These are phyloP conservation scores for Penicillium dipodomyicola DNA, from an alignment of 495 filamentous ascomycete species.

Conservation along the genomic window DNA sequence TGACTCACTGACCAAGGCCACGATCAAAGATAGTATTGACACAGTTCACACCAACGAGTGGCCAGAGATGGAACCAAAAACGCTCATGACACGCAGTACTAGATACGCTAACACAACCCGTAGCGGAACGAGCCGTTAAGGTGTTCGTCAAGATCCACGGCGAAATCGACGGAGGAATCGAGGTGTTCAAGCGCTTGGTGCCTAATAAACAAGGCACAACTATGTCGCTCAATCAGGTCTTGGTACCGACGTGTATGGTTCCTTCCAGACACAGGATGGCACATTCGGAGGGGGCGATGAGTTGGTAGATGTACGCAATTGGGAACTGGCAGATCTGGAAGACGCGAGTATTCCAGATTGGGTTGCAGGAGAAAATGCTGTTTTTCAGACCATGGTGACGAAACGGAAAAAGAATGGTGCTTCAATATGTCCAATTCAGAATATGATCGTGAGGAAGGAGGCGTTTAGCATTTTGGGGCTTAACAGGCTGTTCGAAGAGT, in stretches of 20 bases:
- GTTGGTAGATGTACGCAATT: slow-evolving; percentile 20
- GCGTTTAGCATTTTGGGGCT: slow-evolving; percentile 29
- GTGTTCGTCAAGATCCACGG: slow-evolving; percentile 32
- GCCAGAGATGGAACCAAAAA: slow-evolving; percentile 27
- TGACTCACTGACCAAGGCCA: slow-evolving; percentile 21
- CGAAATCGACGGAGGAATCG: neutral
- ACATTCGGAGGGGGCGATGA: slow-evolving; percentile 29
- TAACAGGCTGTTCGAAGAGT: slow-evolving; percentile 31
- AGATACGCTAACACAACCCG: slow-evolving; percentile 28
- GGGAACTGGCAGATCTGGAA: slow-evolving; percentile 32
- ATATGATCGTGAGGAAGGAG: slow-evolving; percentile 32
- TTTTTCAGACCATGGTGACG: slow-evolving; percentile 24
- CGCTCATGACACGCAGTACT: slow-evolving; percentile 22
- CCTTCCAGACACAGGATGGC: slow-evolving; percentile 31
- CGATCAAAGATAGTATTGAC: slow-evolving; percentile 22
- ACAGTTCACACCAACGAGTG: slow-evolving; percentile 29
- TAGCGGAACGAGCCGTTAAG: slow-evolving; percentile 29
- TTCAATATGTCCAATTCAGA: slow-evolving; percentile 35
- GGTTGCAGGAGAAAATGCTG: slow-evolving; percentile 26
- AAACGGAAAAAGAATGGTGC: slow-evolving; percentile 29
- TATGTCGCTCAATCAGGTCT: slow-evolving; percentile 29
- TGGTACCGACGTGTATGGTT: slow-evolving; percentile 30
- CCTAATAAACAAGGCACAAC: slow-evolving; percentile 28
- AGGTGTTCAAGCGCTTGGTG: slow-evolving; percentile 24
- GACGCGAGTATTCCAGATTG: slow-evolving; percentile 28